Evolutionary conservation across 1,139 yeast genomes (phyloP).

Genomic region (Hansenula lynferdii): DNA sequence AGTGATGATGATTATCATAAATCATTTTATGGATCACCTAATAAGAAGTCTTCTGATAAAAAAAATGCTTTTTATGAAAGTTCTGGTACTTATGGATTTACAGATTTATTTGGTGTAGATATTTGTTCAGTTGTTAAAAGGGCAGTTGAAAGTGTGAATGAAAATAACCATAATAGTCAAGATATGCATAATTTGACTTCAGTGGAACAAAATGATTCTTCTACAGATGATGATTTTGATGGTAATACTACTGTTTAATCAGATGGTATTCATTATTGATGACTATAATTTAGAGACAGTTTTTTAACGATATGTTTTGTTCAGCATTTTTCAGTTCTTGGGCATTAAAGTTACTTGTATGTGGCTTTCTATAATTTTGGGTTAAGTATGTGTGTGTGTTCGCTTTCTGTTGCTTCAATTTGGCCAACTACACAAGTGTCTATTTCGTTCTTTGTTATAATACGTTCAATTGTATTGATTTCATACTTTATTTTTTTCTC

Average conservation of each 20-base stretch:
- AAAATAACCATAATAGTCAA: neutral
- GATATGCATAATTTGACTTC: neutral
- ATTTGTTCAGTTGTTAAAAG: conserved; percentile 51
- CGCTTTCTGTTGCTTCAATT: too few relatives aligned
- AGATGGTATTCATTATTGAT: too few relatives aligned
- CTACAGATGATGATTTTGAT: conserved; percentile 8
- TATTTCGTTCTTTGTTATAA: too few relatives aligned
- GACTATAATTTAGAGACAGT: too few relatives aligned
- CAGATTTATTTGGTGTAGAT: conserved; percentile 52
- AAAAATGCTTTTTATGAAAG: conserved; percentile 10
- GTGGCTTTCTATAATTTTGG: too few relatives aligned
- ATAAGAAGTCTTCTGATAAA: conserved; percentile 6
- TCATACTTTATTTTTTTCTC: too few relatives aligned
- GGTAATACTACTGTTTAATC: conserved; percentile 5
- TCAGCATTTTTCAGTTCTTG: too few relatives aligned
- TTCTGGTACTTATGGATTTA: conserved; percentile 12
- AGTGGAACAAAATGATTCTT: conserved; percentile 4
- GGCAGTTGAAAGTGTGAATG: conserved; percentile 34
- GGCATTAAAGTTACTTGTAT: too few relatives aligned
- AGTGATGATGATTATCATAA: conserved; percentile 54
- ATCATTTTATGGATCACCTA: conserved; percentile 26
- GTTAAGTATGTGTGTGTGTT: too few relatives aligned
- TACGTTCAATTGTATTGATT: too few relatives aligned
- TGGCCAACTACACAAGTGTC: too few relatives aligned
- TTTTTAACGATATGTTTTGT: too few relatives aligned